Conservation (phyloP, 108 stramenopile species). For the Cyclotella atomus region DNA sequence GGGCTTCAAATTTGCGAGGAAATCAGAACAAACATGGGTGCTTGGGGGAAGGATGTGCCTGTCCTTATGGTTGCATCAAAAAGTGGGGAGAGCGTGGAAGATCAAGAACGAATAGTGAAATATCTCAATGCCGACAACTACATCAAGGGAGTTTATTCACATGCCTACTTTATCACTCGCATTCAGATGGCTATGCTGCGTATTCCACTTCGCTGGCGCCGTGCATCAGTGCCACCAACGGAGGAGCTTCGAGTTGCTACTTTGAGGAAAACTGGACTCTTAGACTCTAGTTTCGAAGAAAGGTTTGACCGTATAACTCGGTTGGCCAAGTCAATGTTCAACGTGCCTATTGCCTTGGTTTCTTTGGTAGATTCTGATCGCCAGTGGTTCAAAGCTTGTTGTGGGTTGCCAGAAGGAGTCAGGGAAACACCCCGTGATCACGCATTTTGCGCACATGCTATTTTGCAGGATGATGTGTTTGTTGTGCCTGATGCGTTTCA, state of each 20-base stretch:
- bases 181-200: conserved; percentile 30
- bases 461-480: conserved; percentile 49
- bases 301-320: conserved; percentile 54
- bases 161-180: conserved; percentile 26
- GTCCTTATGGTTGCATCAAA: conserved; percentile 20
- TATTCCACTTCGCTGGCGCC: conserved; percentile 35
- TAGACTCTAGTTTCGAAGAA: conserved; percentile 30
- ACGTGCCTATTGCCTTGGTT: conserved; percentile 51
- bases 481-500: conserved; percentile 64
- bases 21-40: conserved; percentile 21
- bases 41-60: conserved; percentile 36
- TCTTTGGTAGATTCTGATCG: conserved; percentile 53
- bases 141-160: conserved; percentile 21
- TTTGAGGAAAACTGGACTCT: conserved; percentile 24
- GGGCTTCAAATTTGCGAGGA: conserved; percentile 19
- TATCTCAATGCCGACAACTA: conserved; percentile 8
- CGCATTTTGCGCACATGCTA: conserved; percentile 78
- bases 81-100: background rate
- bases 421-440: conserved; percentile 63
- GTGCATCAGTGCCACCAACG: conserved; percentile 7
- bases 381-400: conserved; percentile 59
- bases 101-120: conserved; percentile 4
- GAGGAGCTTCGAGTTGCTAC: conserved; percentile 29
- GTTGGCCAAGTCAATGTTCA: conserved; percentile 44
- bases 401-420: conserved; percentile 38